These are phyloP conservation scores for Micractinium sp. DNA, from an alignment of 139 green algal genomes.

Conservation along the genomic window DNA sequence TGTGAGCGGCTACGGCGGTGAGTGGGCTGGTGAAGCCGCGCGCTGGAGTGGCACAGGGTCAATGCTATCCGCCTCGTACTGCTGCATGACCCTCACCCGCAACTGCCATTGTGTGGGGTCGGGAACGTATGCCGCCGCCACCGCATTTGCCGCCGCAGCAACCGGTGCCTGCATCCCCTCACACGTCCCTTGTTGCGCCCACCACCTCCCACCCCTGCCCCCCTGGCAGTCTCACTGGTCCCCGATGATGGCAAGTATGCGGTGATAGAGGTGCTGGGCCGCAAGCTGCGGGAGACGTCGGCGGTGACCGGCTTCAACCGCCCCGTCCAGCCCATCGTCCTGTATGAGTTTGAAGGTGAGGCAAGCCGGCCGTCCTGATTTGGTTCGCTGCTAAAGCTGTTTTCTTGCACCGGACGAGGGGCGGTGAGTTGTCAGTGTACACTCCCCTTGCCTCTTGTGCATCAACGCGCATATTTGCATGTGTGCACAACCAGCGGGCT, in stretches of 20 bases:
- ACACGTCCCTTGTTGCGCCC: too few relatives aligned
- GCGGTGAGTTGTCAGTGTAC: too few relatives aligned
- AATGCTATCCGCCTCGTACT: neutral
- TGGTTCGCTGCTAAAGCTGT: too few relatives aligned
- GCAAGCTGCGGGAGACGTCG: slow-evolving; percentile 49
- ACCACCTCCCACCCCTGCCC: neutral
- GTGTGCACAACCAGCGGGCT: neutral
- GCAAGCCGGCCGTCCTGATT: neutral
- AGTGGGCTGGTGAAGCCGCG: neutral
- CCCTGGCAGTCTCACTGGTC: slow-evolving; percentile 24
- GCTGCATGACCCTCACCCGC: too few relatives aligned
- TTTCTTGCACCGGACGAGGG: too few relatives aligned
- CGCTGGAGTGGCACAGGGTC: neutral
- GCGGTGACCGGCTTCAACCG: slow-evolving; percentile 33
- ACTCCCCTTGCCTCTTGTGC: too few relatives aligned
- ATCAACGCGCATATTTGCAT: too few relatives aligned
- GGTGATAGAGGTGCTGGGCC: slow-evolving; percentile 35
- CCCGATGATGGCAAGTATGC: slow-evolving; percentile 63
- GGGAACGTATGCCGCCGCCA: neutral
- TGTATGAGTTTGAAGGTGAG: slow-evolving; percentile 65
- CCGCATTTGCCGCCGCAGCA: too few relatives aligned
- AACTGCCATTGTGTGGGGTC: neutral
- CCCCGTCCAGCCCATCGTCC: slow-evolving; percentile 52
- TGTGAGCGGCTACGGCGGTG: slow-evolving; percentile 57
- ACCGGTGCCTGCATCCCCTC: too few relatives aligned